A percentile compares a stretch with the other conserved stretches of the same genome.
Evolutionary conservation across 2,329 filamentous ascomycete species (phyloP).

Genomic region (Aureobasidium namibiae): DNA sequence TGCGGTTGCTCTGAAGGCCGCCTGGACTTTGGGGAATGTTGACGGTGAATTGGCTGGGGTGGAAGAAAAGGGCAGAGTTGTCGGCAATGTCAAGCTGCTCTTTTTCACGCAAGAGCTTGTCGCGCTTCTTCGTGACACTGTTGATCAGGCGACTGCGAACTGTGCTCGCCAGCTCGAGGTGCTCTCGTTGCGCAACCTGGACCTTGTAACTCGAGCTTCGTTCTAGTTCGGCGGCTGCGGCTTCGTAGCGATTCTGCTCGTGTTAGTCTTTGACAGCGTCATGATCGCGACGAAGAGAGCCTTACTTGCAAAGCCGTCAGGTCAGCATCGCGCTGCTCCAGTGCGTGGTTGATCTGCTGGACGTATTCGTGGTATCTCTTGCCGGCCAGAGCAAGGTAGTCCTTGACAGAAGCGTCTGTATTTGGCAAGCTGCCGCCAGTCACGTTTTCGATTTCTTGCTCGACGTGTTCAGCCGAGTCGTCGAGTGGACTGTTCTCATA

Average conservation of each 20-base stretch:
- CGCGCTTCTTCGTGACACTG: slow-evolving; percentile 48
- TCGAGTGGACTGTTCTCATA: slow-evolving; percentile 62
- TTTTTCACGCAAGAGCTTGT: slow-evolving; percentile 54
- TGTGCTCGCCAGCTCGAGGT: slow-evolving; percentile 49
- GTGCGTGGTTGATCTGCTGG: slow-evolving; percentile 74
- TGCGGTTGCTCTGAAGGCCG: slow-evolving; percentile 51
- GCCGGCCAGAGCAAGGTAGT: slow-evolving; percentile 57
- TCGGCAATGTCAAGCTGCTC: slow-evolving; percentile 60
- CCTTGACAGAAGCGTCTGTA: slow-evolving; percentile 55
- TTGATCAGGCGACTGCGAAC: slow-evolving; percentile 54
- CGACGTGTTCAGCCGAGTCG: slow-evolving; percentile 57
- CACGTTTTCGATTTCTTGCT: slow-evolving; percentile 46
- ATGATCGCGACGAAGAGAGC: neutral
- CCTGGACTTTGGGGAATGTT: slow-evolving; percentile 56
- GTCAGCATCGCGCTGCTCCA: slow-evolving; percentile 80
- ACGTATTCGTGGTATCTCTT: slow-evolving; percentile 80
- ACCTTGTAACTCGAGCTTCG: slow-evolving; percentile 51
- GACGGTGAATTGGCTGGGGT: slow-evolving; percentile 59
- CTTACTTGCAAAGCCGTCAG: slow-evolving; percentile 69
- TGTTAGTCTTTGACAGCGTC: neutral
- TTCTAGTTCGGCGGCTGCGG: slow-evolving; percentile 47
- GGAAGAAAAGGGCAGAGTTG: slow-evolving; percentile 56
- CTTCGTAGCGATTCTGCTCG: slow-evolving; percentile 48
- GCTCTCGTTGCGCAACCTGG: slow-evolving; percentile 55
- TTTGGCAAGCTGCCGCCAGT: slow-evolving; percentile 33